Evolutionary conservation across 176 grass and related monocot genomes (phyloP), one percentile per base, ranked within the genome.

Genomic region (Canna indica): DNA sequence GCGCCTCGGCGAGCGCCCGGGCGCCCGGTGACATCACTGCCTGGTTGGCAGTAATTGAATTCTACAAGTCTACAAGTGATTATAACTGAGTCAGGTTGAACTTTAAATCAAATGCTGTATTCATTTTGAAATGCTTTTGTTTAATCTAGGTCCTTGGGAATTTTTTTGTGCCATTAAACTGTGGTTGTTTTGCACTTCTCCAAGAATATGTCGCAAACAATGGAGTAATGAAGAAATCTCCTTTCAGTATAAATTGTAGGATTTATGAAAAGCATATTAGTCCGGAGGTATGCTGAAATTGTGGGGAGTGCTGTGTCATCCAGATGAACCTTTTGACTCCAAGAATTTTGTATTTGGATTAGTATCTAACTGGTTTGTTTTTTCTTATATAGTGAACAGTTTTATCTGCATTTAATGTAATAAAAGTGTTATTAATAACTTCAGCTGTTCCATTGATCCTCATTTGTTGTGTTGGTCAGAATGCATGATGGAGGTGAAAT

Each of bases 401-500:
- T 60, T 0, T 30, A 60, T 9, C 8, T 60, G 11, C 58, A 30
- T 13, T 29, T 31, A 11, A 30, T 11, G 13, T 29, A 13, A 30
- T 60, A 4, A 60, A 60, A 15, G 28, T 28, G 11, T 4, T n/a
- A 39, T 24, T 38, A 25, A 25, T 66, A n/a, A 24, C n/a, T 54
- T 54, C n/a, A 10, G 33, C 22, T 66, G 2, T n/a, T 38, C 15
- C 39, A 10, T 10, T 75, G 31, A 26, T 65, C 35, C 22, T 20
- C 3, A 33, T 24, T 36, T 52, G 73, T 79, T 35, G 36, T 69
- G 79, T 66, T 45, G 41, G 38, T 65, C 73, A 97, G 88, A 79
- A 97, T 97, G 93, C 93, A 97, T 76, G 68, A 90, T 60, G 74
- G 72, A 68, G 93, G 93, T 76, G 93, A 97, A 85, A 87, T 90